phyloP scores from a whole-genome alignment of 805 yeast genomes.

The Wickerhamomyces strasburgensis region DNA sequence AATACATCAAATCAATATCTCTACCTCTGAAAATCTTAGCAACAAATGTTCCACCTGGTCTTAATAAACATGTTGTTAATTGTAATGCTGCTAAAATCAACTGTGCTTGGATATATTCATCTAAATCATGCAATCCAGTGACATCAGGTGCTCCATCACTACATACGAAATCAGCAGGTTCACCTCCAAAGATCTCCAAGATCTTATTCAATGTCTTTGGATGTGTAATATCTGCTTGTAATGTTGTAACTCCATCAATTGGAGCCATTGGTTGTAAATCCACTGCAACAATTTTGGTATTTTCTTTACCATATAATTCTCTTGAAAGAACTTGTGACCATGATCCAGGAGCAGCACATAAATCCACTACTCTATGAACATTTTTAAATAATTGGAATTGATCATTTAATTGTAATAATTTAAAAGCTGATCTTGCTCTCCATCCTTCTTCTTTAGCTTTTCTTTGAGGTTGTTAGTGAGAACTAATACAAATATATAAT shows the following conservation, averaged over 20 bases:
- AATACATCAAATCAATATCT: constrained; percentile 87
- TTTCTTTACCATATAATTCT: constrained; percentile 46
- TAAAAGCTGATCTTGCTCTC: constrained; percentile 96
- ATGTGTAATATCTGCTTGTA: constrained; percentile 97
- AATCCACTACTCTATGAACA: constrained; percentile 81
- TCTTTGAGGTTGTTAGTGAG: constrained; percentile 32
- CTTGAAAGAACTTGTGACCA: constrained; percentile 94
- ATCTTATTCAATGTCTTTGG: constrained; percentile 80
- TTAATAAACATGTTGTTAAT: constrained; percentile 80
- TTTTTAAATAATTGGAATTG: constrained; percentile 74
- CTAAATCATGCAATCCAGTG: constrained; percentile 93
- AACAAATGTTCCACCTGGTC: constrained; percentile 88
- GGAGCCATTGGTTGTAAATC: constrained; percentile 98
- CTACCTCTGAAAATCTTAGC: constrained; percentile 96
- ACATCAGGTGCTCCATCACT: constrained; percentile 99
- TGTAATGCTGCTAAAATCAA: constrained; percentile 87
- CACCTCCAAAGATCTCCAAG: constrained; percentile 79
- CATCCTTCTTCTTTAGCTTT: constrained; percentile 97
- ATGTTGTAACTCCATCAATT: constrained; percentile 79
- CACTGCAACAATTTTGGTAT: constrained; percentile 79
- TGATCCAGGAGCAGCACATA: constrained; percentile 98
- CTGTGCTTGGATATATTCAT: constrained; percentile 96
- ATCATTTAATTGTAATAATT: constrained; percentile 83
- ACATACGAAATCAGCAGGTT: constrained; percentile 91
- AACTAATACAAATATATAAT: neutral